phyloP scores from a whole-genome alignment of 2,329 filamentous ascomycete genomes.

The Diplodia corticola region DNA sequence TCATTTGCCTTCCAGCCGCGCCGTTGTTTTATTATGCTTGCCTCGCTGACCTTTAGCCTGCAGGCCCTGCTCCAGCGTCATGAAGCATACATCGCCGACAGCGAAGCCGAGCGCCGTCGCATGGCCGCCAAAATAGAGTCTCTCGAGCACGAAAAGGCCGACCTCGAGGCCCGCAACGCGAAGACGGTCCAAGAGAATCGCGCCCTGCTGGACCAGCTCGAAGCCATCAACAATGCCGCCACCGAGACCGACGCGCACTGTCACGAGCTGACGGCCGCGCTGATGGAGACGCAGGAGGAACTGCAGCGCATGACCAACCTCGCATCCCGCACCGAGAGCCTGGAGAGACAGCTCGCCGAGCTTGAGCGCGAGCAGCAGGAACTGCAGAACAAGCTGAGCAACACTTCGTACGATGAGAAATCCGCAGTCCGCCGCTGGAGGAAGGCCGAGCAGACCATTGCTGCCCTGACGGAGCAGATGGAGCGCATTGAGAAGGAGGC shows the following conservation, averaged over 20 bases:
- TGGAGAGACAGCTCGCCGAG: slow-evolving; percentile 76
- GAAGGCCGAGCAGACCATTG: slow-evolving; percentile 76
- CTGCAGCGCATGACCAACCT: slow-evolving; percentile 73
- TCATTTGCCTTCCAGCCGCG: slow-evolving; percentile 13
- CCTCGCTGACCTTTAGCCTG: slow-evolving; percentile 64
- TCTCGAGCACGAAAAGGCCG: slow-evolving; percentile 69
- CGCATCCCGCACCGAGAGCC: slow-evolving; percentile 70
- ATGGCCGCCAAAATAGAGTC: slow-evolving; percentile 72
- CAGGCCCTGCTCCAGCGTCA: slow-evolving; percentile 90
- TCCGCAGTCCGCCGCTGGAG: slow-evolving; percentile 81
- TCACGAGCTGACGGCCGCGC: slow-evolving; percentile 70
- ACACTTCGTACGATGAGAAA: slow-evolving; percentile 72
- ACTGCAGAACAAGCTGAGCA: slow-evolving; percentile 66
- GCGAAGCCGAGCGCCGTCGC: slow-evolving; percentile 77
- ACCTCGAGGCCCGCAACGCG: slow-evolving; percentile 73
- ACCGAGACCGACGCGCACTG: slow-evolving; percentile 78
- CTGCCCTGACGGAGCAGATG: slow-evolving; percentile 80
- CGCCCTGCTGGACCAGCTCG: slow-evolving; percentile 77
- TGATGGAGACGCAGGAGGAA: slow-evolving; percentile 76
- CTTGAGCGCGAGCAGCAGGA: slow-evolving; percentile 80
- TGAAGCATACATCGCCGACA: slow-evolving; percentile 91
- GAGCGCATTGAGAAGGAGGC: slow-evolving; percentile 86
- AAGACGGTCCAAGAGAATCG: slow-evolving; percentile 81
- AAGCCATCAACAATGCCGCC: slow-evolving; percentile 77
- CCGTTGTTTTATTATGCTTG: slow-evolving; percentile 3